Base-by-base conservation (phyloP, 2,329 filamentous ascomycete species). In the Botrytis galanthina region DNA sequence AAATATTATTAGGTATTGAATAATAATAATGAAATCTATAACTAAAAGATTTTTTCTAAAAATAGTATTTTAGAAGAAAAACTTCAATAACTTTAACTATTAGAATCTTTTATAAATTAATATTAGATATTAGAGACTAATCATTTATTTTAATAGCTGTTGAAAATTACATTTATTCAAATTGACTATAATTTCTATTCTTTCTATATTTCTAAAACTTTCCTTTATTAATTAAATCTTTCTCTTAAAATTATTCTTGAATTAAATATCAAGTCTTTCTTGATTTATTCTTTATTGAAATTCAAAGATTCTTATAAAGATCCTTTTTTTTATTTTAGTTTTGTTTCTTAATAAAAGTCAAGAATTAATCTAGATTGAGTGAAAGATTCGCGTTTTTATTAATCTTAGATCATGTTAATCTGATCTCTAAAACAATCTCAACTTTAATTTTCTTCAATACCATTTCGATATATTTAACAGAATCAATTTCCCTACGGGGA, bases 391-490 rank as follows among this genome's bases (percentile, higher is more conserved):
- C 37, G 16, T n/a, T 42, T 62, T 39, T 39, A 35, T 54, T 26
- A 22, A 42, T 57, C 39, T 22, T 57, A 42, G 46, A 57, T 57
- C 16, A 22, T 42, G 29, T 44, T 42, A 57, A 69, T 57, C 37
- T 57, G n/a, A 57, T 42, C 48, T 69, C n/a, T 57, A 59, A 69
- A 69, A 57, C 66, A 69, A 57, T 22, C n/a, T 44, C 35, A 42
- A 69, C 48, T 69, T 69, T 12, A 44, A 69, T 57, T 69, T 57
- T 57, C 26, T 18, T 69, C 66, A 57, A 42, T 20, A 8, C 66
- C 20, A 32, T 68, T 42, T 57, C 66, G 14, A 6, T 68, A 42
- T 68, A 57, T 68, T 42, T 68, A 26, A 26, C 35, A 39, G 18
- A 44, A 42, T 44, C 66, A 44, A 57, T 22, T 57, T 69, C 6